A percentile compares a stretch with the other conserved stretches of the same genome.
These are phyloP conservation scores for Podaxis sp. DNA, from an alignment of 768 basidiomycete species.

Conservation along the genomic window DNA sequence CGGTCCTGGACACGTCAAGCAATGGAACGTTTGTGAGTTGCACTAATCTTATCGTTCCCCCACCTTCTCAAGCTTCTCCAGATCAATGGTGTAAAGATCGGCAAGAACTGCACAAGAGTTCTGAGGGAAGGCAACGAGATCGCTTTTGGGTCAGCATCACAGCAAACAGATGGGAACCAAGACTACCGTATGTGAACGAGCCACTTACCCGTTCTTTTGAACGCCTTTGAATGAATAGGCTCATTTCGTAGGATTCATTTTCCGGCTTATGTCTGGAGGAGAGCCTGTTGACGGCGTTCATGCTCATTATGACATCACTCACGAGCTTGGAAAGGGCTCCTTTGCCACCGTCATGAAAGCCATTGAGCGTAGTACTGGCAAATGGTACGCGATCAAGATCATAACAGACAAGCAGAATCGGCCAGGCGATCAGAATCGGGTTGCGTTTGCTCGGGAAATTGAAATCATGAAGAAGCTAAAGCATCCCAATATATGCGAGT, in stretches of 20 bases:
- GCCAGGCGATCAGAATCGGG: conserved; percentile 27
- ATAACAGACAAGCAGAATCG: conserved; percentile 50
- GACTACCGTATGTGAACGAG: conserved; percentile 64
- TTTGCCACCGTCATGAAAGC: conserved; percentile 92
- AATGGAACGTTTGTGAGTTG: conserved; percentile 71
- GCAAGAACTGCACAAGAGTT: conserved; percentile 50
- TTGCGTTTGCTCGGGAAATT: conserved; percentile 66
- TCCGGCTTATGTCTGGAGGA: conserved; percentile 57
- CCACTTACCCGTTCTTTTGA: background rate
- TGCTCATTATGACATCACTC: conserved; percentile 61
- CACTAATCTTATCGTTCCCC: background rate
- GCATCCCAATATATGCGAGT: conserved; percentile 80
- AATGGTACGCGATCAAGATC: conserved; percentile 87
- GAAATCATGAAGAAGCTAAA: conserved; percentile 72
- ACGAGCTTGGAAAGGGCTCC: conserved; percentile 83
- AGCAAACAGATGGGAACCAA: conserved; percentile 46
- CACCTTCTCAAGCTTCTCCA: conserved; percentile 22
- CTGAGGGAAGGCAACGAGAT: conserved; percentile 84
- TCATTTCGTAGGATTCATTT: conserved; percentile 58
- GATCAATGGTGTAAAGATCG: conserved; percentile 71
- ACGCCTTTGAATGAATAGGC: background rate
- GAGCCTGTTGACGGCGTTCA: conserved; percentile 53
- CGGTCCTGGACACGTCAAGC: conserved; percentile 57
- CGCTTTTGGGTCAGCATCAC: conserved; percentile 66
- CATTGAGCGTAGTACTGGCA: conserved; percentile 64